These are phyloP conservation scores for Peronospora destructor DNA, from an alignment of 352 stramenopile genomes.

Conservation along the genomic window DNA sequence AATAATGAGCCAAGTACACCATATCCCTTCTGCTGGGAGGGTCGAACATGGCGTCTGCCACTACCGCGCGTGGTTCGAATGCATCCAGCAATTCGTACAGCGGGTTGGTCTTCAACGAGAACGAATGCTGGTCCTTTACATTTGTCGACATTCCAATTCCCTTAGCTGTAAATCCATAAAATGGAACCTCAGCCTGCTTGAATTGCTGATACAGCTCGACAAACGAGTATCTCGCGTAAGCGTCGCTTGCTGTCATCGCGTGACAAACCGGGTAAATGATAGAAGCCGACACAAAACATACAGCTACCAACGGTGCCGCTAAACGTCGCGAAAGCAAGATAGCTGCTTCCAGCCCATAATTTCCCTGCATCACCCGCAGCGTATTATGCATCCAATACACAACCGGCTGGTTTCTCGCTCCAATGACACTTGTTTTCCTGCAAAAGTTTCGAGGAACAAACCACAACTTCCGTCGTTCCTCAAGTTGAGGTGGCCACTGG, in stretches of 20 bases:
- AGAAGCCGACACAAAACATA: slow-evolving; percentile 40
- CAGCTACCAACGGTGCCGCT: slow-evolving; percentile 35
- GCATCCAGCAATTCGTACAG: slow-evolving; percentile 36
- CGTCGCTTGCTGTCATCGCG: slow-evolving; percentile 46
- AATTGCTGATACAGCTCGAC: slow-evolving; percentile 46
- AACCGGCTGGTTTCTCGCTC: slow-evolving; percentile 22
- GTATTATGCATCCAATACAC: slow-evolving; percentile 71
- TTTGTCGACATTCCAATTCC: slow-evolving; percentile 1
- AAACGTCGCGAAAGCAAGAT: slow-evolving; percentile 39
- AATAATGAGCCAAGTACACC: slow-evolving; percentile 26
- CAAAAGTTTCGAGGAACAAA: slow-evolving; percentile 21
- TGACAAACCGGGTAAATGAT: slow-evolving; percentile 53
- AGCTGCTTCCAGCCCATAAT: slow-evolving; percentile 52
- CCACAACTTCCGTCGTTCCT: slow-evolving; percentile 39
- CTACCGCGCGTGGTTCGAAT: slow-evolving; percentile 35
- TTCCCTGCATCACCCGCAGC: slow-evolving; percentile 49
- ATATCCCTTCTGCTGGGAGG: slow-evolving; percentile 29
- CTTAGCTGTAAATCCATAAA: slow-evolving; percentile 39
- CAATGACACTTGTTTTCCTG: slow-evolving; percentile 6
- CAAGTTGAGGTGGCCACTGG: slow-evolving; percentile 43
- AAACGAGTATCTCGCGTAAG: slow-evolving; percentile 46
- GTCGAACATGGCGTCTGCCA: slow-evolving; percentile 39
- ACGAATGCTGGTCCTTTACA: slow-evolving; percentile 1
- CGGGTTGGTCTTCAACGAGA: slow-evolving; percentile 17
- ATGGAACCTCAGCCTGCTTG: slow-evolving; percentile 29